phyloP scores from a whole-genome alignment of 768 basidiomycete species.

The Pisolithus microcarpus region DNA sequence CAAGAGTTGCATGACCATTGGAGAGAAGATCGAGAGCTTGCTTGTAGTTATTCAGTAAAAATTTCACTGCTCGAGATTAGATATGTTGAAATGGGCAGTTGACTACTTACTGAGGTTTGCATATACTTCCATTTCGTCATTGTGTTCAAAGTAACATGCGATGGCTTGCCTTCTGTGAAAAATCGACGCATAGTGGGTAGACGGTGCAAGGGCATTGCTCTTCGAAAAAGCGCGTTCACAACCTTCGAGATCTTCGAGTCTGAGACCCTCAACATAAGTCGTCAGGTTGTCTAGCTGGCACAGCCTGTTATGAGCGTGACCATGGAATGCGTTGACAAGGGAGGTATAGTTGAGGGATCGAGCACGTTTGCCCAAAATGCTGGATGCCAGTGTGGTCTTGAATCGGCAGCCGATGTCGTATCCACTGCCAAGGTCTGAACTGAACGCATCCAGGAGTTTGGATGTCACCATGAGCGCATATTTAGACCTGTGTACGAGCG shows the following conservation, averaged over 20 bases:
- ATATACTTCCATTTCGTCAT: no score
- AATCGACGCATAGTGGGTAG: background rate
- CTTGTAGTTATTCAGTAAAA: no score
- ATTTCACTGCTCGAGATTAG: no score
- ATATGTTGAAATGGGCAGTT: background rate
- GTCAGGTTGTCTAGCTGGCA: constrained; percentile 15
- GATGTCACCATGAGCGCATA: constrained; percentile 11
- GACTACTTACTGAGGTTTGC: no score
- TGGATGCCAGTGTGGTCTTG: constrained; percentile 9
- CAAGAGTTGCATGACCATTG: no score
- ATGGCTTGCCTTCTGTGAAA: background rate
- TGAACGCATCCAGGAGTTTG: constrained; percentile 7
- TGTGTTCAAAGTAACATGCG: no score
- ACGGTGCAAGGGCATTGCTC: background rate
- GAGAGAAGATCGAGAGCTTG: no score
- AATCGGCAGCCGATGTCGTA: constrained; percentile 20
- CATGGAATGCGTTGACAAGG: constrained; percentile 16
- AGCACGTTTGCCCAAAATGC: constrained; percentile 3
- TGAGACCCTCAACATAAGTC: constrained; percentile 9
- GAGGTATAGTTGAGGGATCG: background rate
- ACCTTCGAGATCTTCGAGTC: constrained; percentile 17
- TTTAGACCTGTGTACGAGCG: constrained; percentile 11
- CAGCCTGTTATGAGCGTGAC: constrained; percentile 15
- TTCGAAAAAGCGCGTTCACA: constrained; percentile 16
- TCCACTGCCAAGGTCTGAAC: constrained; percentile 6